phyloP scores from a whole-genome alignment of 140 eudicot genomes.

The Eryngium alpinum region DNA sequence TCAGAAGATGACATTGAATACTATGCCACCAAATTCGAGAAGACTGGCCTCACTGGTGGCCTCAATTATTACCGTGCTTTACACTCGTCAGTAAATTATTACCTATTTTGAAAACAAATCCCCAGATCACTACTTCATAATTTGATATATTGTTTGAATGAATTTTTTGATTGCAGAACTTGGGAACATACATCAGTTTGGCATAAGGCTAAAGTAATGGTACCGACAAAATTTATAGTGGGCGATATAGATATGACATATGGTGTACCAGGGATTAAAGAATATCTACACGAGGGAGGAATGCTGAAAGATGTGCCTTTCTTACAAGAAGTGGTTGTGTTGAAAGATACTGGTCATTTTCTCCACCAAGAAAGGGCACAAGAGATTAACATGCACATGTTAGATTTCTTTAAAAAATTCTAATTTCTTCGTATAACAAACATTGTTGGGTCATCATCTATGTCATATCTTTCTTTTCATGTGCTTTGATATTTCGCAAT shows the following conservation, averaged over 20 bases:
- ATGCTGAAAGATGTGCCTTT: constrained; percentile 49
- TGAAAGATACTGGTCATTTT: constrained; percentile 50
- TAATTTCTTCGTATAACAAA: neutral
- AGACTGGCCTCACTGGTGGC: constrained; percentile 56
- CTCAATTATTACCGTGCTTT: constrained; percentile 54
- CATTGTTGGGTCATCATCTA: neutral
- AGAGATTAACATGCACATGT: constrained; percentile 34
- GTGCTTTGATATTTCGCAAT: too few relatives aligned
- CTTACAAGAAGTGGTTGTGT: constrained; percentile 39
- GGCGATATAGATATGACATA: constrained; percentile 51
- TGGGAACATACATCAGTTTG: constrained; percentile 56
- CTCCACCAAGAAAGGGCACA: constrained; percentile 47
- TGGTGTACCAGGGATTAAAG: constrained; percentile 45
- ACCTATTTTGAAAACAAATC: too few relatives aligned
- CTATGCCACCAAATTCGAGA: constrained; percentile 33
- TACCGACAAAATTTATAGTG: constrained; percentile 39
- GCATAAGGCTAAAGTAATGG: constrained; percentile 46
- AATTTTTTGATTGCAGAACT: constrained; percentile 23
- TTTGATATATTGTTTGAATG: neutral
- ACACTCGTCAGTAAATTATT: too few relatives aligned
- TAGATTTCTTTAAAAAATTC: constrained; percentile 29
- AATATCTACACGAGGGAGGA: constrained; percentile 39
- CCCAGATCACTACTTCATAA: too few relatives aligned
- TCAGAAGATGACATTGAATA: constrained; percentile 48
- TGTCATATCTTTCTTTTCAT: too few relatives aligned